Percentiles rank a stretch among this genome's conserved stretches.
phyloP scores from a whole-genome alignment of 306 rosid species.

The Malus asiatica region DNA sequence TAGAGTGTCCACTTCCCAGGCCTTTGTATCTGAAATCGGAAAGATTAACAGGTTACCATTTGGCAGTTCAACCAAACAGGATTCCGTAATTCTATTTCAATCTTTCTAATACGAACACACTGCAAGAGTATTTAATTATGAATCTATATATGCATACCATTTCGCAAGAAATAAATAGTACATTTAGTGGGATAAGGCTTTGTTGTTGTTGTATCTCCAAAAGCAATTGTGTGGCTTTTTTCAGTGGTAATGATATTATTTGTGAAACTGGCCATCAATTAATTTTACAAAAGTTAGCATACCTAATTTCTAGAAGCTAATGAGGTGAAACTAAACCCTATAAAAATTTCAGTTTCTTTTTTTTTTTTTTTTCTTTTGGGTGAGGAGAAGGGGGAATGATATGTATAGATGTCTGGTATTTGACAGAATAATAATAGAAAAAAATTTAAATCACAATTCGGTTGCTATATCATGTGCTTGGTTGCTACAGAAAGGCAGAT shows the following conservation, averaged over 20 bases:
- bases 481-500: background rate
- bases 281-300: background rate
- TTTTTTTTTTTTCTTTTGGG: too few species aligned
- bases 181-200: background rate
- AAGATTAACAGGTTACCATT: background rate
- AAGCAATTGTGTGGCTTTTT: background rate
- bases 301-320: too few species aligned
- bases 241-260: background rate
- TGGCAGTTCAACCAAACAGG: background rate
- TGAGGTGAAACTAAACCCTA: too few species aligned
- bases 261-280: background rate
- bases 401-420: background rate
- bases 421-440: background rate
- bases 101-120: background rate
- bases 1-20: conserved; percentile 90
- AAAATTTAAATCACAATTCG: background rate
- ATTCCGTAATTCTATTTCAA: background rate
- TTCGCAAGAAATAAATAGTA: background rate
- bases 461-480: background rate
- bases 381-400: too few species aligned
- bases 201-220: background rate
- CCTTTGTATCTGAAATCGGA: conserved; percentile 66
- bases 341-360: too few species aligned
- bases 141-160: background rate
- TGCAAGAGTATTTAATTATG: background rate